phyloP scores from a whole-genome alignment of 2,329 filamentous ascomycete species.

The Neoascochyta sp. region DNA sequence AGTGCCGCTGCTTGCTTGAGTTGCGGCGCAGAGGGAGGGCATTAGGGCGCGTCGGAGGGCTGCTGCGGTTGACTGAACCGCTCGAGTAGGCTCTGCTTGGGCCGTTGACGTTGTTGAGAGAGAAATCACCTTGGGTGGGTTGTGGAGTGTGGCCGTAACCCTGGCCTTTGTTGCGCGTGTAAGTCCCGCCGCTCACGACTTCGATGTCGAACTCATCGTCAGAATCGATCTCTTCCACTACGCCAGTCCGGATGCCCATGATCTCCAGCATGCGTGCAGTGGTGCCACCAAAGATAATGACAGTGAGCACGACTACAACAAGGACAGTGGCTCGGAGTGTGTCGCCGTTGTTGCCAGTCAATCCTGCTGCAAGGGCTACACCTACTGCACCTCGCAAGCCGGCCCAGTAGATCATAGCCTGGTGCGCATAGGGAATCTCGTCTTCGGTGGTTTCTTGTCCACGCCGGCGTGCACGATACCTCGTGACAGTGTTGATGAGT shows the following conservation, averaged over 20 bases:
- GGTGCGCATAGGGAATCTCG: conserved; percentile 90
- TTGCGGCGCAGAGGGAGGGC: conserved; percentile 50
- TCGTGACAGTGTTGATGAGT: conserved; percentile 87
- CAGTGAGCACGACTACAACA: conserved; percentile 92
- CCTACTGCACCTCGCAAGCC: conserved; percentile 92
- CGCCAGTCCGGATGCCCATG: conserved; percentile 89
- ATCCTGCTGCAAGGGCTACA: conserved; percentile 84
- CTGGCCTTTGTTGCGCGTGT: conserved; percentile 73
- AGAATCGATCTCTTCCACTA: conserved; percentile 94
- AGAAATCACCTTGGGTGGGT: conserved; percentile 51
- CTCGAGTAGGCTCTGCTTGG: conserved; percentile 58
- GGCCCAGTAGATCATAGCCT: conserved; percentile 99
- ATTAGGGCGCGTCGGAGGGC: conserved; percentile 42
- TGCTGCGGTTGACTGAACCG: conserved; percentile 52
- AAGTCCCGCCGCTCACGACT: conserved; percentile 61
- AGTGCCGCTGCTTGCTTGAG: conserved; percentile 48
- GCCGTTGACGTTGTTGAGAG: conserved; percentile 49
- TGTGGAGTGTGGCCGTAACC: conserved; percentile 76
- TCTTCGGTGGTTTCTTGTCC: conserved; percentile 70
- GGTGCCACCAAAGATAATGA: conserved; percentile 98
- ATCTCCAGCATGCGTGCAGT: conserved; percentile 98
- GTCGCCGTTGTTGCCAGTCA: conserved; percentile 75
- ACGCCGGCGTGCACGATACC: conserved; percentile 74
- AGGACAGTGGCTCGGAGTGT: conserved; percentile 91
- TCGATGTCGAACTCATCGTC: conserved; percentile 99